Base-by-base conservation (phyloP, 116 monocot species). In the Trichopus zeylanicus region DNA sequence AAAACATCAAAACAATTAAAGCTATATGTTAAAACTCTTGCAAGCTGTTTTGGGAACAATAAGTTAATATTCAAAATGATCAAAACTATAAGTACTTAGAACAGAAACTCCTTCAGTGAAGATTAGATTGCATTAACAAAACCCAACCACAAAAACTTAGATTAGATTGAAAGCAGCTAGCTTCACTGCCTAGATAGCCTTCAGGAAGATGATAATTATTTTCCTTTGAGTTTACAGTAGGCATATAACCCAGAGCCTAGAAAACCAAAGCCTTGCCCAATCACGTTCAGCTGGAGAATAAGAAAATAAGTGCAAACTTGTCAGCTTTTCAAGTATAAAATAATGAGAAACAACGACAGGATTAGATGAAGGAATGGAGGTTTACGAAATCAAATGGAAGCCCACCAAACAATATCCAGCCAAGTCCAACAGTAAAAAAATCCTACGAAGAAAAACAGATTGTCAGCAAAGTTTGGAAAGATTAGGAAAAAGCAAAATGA, bases 371-470 rank as follows among this genome's bases (percentile, higher is more conserved):
- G 22, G 42, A 18, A 16, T 62, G 31, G 21, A 26, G 10, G 67
- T 81, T 66, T 18, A 94, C 94, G 67, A 78, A 24, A 74, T 89
- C 89, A 69, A 94, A 94, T 61, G 89, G 86, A 47, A 94, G 86
- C 0, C 93, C 94, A 16, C 94, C 89, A 63, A 94, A 94, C 32
- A 89, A 28, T 8, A 82, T 10, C 89, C 94, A 94, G 56, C 94
- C 94, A 46, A 94, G 61, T 25, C 83, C 81, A 28, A 94, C 66
- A 1, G 89, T 94, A 70, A 86, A 75, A 7, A 94, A 56, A 75
- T 94, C 89, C 94, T 89, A 31, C 19, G 15, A n/a, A 82, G n/a
- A 25, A 78, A 64, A 25, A 24, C 7, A 46, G 20, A 0, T 5
- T 56, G 28, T 23, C 21, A 23, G 21, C 6, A 7, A 12, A 24